Evolutionary conservation across 2,329 filamentous ascomycete genomes (phyloP), one percentile per base, ranked within the genome.

Genomic region (Leptographium radiaticola): DNA sequence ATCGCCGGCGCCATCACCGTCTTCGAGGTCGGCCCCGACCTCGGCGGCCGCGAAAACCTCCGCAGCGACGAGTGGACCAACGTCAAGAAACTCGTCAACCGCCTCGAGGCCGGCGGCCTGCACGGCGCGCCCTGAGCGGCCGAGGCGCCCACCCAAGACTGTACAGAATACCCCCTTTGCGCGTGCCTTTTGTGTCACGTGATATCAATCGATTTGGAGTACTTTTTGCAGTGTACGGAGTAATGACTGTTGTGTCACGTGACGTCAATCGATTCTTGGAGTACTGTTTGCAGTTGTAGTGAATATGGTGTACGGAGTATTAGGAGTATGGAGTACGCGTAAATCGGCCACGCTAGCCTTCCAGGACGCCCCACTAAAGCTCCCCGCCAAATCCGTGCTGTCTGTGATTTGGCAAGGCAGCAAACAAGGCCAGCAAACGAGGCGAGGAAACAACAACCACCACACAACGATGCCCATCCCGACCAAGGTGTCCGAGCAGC

Each of bases 1-100:
- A 84, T 98, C 57, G 90, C 96, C 64, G 91, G 91, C 12, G 82
- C 89, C 2, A 75, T 96, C 25, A 95, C 87, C 0, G 81, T 98
- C 9, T 98, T 97, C 64, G 93, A 98, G 70, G 91, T 98, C 54
- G 84, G 89, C 30, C 73, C 77, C 62, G 81, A 90, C 60, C 67
- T 94, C 12, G 89, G 90, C 31, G 90, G 89, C n/a, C 83, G 86
- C 60, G 93, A 97, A 63, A 78, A 81, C 38, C 77, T 88, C 42
- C 85, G 86, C 66, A 82, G 81, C 52, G 93, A 98, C 63, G 91
- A 97, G 67, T 98, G 93, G 91, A 80, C 85, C 7, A 87, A 80
- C 39, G 87, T 98, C 60, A 97, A 96, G 81, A 90, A 89, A 68
- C 73, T 96, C 64, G 80, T 96, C 30, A 83, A 80, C 44, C 80